Base-by-base conservation (phyloP, 805 yeast genomes). In the Sugiyamaella marilandica region DNA sequence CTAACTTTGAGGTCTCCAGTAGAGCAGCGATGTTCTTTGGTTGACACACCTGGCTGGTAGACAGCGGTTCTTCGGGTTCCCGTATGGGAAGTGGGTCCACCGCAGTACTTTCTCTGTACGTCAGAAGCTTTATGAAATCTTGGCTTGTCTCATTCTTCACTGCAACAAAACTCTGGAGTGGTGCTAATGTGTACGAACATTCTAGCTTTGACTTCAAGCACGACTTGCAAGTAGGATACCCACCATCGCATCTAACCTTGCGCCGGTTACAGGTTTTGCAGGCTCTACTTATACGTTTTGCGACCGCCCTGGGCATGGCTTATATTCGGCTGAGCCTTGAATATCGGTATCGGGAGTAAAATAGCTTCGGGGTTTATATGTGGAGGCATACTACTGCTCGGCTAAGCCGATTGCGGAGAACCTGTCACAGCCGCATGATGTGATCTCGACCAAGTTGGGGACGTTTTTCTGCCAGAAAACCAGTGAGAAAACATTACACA, bases 221-320 rank as follows among this genome's bases (percentile, higher is more conserved):
- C 9, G 45, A 32, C 35, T 36, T 36, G 29, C 50, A 47, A 13
- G 21, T 13, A 8, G 50, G 50, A 29, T 18, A 47, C 3, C 37
- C 50, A 5, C 50, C 50, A 47, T 47, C 50, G 18, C 50, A 47
- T 18, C 50, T 5, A 5, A 47, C 39, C 34, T 47, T 47, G 34
- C 39, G 37, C 10, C 50, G 44, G 10, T 41, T 21, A 32, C 50
- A 47, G 24, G 24, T 34, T 21, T 18, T 34, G 24, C 50, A 47
- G 14, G 50, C 50, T 47, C 50, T 34, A 21, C 48, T 35, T 2
- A 47, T 10, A 11, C 50, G 26, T 18, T 47, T 47, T 8, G 78
- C 64, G 19, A 21, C 24, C 16, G 19, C 24, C 13, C 13, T 39
- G 21, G 19, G 13, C 43, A 39, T 16, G 4, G n/a, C 21, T 19